phyloP scores from a whole-genome alignment of 208 protist species.

The Zelonia costaricensis region DNA sequence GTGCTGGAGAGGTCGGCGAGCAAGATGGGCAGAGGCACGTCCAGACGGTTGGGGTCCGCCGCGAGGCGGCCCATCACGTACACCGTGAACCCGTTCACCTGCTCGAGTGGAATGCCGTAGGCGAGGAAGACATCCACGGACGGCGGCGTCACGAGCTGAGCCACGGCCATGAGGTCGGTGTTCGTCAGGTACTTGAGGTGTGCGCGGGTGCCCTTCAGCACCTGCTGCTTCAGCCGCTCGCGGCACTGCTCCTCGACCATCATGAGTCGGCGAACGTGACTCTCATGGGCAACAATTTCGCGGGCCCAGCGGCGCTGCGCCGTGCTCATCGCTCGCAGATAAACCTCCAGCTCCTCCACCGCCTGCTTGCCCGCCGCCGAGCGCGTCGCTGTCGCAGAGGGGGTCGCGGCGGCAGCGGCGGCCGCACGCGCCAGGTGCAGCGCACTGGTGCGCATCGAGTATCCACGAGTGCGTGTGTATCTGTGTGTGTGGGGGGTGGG shows the following conservation, averaged over 20 bases:
- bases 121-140: constrained; percentile 36
- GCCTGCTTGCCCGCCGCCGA: constrained; percentile 31
- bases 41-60: constrained; percentile 44
- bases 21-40: constrained; percentile 39
- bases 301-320: constrained; percentile 67
- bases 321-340: constrained; percentile 51
- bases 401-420: background rate
- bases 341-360: constrained; percentile 70
- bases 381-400: background rate
- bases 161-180: constrained; percentile 62
- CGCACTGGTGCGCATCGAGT: constrained; percentile 1
- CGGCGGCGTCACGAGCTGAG: constrained; percentile 39
- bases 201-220: constrained; percentile 52
- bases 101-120: constrained; percentile 48
- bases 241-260: constrained; percentile 71
- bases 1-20: constrained; percentile 69
- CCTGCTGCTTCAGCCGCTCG: constrained; percentile 51
- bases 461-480: too few species aligned
- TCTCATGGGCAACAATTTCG: constrained; percentile 63
- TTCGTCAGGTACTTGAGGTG: constrained; percentile 60
- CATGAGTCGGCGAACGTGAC: constrained; percentile 70
- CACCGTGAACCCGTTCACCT: constrained; percentile 67
- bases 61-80: constrained; percentile 69
- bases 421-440: background rate
- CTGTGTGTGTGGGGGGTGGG: too few species aligned